Conservation (phyloP, 2,329 filamentous ascomycete genomes). For the Sporothrix mexicana region DNA sequence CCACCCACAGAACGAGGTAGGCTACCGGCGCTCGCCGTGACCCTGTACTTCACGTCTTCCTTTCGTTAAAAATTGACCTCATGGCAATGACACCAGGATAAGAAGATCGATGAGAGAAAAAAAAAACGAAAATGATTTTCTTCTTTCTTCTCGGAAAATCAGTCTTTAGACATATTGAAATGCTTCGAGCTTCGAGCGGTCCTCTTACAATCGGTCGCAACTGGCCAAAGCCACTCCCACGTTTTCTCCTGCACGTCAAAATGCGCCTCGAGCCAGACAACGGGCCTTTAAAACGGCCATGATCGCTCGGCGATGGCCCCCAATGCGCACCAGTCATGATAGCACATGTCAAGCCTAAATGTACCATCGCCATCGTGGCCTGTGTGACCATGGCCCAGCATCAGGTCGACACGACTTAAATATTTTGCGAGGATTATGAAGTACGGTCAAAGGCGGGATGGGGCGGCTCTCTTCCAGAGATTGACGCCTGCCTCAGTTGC, state of each 20-base stretch:
- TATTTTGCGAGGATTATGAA: background rate
- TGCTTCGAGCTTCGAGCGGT: too few species aligned
- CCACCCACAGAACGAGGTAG: background rate
- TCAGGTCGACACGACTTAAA: background rate
- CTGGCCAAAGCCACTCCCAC: background rate
- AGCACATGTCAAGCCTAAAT: background rate
- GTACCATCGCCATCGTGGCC: background rate
- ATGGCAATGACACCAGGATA: too few species aligned
- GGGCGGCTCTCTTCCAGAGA: background rate
- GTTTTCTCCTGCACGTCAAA: background rate
- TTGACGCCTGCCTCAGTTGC: background rate
- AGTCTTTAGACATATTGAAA: too few species aligned
- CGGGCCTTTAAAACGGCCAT: background rate
- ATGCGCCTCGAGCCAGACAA: background rate
- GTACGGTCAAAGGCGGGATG: background rate
- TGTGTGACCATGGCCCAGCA: background rate
- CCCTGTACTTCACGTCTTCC: background rate
- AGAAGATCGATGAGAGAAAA: too few species aligned
- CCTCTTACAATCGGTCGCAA: background rate
- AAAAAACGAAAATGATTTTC: too few species aligned
- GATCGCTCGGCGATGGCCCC: background rate
- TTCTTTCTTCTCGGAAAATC: too few species aligned
- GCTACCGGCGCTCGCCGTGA: constrained; percentile 16
- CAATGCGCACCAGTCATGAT: background rate
- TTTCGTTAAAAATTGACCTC: background rate